Conservation (phyloP, 768 basidiomycete genomes). For the Lyophyllum semitale region DNA sequence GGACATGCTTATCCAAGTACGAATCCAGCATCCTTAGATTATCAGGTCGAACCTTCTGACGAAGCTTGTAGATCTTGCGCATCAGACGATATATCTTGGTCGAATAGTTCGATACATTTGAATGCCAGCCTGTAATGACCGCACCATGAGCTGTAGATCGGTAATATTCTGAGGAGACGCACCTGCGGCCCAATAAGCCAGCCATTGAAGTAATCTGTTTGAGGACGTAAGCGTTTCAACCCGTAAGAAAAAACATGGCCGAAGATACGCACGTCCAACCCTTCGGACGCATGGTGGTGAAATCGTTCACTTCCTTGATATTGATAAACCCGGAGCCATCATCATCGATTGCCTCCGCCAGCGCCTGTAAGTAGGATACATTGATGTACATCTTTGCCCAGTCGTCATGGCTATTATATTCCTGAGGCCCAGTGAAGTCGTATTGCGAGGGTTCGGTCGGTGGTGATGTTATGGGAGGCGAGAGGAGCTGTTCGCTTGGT, state of each 20-base stretch:
- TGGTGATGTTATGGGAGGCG: constrained; percentile 16
- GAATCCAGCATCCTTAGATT: constrained; percentile 33
- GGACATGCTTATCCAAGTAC: constrained; percentile 32
- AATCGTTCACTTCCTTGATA: constrained; percentile 42
- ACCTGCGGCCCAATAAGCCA: constrained; percentile 41
- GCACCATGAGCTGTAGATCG: background rate
- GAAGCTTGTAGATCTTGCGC: constrained; percentile 29
- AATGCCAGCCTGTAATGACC: constrained; percentile 31
- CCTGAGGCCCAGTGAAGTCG: constrained; percentile 3
- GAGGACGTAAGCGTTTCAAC: background rate
- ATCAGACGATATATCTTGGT: constrained; percentile 32
- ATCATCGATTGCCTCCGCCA: constrained; percentile 42
- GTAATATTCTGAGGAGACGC: background rate
- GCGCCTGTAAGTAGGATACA: constrained; percentile 39
- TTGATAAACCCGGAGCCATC: constrained; percentile 44
- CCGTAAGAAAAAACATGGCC: background rate
- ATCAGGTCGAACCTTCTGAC: constrained; percentile 29
- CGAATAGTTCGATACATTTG: constrained; percentile 33
- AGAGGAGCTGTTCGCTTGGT: background rate
- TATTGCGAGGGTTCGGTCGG: constrained; percentile 2
- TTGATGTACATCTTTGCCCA: constrained; percentile 44
- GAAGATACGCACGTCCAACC: constrained; percentile 33
- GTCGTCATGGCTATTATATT: constrained; percentile 29
- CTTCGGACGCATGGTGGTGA: constrained; percentile 31
- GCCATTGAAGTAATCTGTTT: constrained; percentile 34